phyloP scores from a whole-genome alignment of 495 filamentous ascomycete species.

The Aspergillus bertholletiae region DNA sequence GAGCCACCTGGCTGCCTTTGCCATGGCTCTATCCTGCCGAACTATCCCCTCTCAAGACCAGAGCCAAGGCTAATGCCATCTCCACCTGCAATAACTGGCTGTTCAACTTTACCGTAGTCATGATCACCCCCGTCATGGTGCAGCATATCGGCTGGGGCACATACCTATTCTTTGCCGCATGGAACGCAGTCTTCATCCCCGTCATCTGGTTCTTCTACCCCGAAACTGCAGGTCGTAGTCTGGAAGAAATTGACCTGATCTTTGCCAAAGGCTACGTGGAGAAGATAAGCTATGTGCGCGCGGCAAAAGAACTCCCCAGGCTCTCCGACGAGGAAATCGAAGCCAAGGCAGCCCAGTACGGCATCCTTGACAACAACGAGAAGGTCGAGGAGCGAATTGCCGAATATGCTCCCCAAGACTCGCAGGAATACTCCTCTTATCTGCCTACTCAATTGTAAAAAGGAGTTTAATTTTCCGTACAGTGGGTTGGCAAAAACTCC shows the following conservation, averaged over 20 bases:
- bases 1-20: slow-evolving; percentile 58
- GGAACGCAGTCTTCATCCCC: slow-evolving; percentile 62
- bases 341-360: slow-evolving; percentile 50
- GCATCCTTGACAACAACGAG: slow-evolving; percentile 28
- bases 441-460: slow-evolving; percentile 4
- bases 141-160: slow-evolving; percentile 61
- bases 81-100: slow-evolving; percentile 69
- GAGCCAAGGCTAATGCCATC: slow-evolving; percentile 65
- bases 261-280: slow-evolving; percentile 68
- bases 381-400: slow-evolving; percentile 6
- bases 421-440: not conserved
- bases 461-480: no score
- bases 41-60: slow-evolving; percentile 63
- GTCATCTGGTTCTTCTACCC: slow-evolving; percentile 69
- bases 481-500: no score
- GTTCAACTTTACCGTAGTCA: slow-evolving; percentile 70
- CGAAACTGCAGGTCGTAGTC: slow-evolving; percentile 56
- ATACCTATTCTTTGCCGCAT: slow-evolving; percentile 65
- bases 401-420: slow-evolving; percentile 1
- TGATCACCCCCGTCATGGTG: slow-evolving; percentile 69
- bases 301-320: slow-evolving; percentile 61
- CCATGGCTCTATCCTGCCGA: slow-evolving; percentile 57
- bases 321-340: slow-evolving; percentile 57
- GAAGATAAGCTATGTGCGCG: slow-evolving; percentile 64
- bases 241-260: slow-evolving; percentile 71